Evolutionary conservation across 2,329 filamentous ascomycete species (phyloP), one percentile per base, ranked within the genome.

Genomic region (Chalara sp.): DNA sequence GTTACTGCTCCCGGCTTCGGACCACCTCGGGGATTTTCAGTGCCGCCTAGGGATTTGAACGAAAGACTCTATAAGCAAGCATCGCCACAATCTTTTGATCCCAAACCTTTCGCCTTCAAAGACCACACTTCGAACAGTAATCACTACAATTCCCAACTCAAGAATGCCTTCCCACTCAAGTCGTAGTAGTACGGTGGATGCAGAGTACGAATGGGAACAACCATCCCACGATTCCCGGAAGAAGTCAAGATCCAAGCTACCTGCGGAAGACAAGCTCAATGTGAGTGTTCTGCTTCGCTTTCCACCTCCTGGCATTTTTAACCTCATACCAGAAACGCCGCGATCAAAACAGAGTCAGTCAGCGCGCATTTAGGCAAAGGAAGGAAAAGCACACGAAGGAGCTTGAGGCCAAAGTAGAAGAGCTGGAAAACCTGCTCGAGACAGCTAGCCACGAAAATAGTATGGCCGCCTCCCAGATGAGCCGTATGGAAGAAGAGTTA

Each of bases 301-400:
- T 10, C 3, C 12, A 3, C 8, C 4, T 8, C 10, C 41, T 44
- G 21, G 10, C 28, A 11, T 2, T 13, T n/a, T 10, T 21, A 13
- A 29, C 41, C 8, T 3, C 2, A 8, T 28, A 13, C 6, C 32
- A 47, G 46, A 47, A 47, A 40, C 46, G 46, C 13, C 46, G 53
- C 7, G 54, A 56, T 8, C 54, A 47, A 37, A 51, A 51, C 56
- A 74, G 77, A 44, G 76, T 76, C 43, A 79, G 77, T 4, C 78
- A 81, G 60, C 68, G 78, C 44, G 77, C 76, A 0, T 80, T 80
- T 58, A 71, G 78, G 41, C 76, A 80, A 61, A 72, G 78, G 44
- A 81, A 81, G 57, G 78, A 83, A 60, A 78, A 81, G 62, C 74
- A 80, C 54, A 80, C 81, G 54, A 75, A 76, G 51, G 79, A 83